A percentile compares a stretch with the other conserved stretches of the same genome.
phyloP scores from a whole-genome alignment of 306 rosid species.

The Mimosa bimucronata region DNA sequence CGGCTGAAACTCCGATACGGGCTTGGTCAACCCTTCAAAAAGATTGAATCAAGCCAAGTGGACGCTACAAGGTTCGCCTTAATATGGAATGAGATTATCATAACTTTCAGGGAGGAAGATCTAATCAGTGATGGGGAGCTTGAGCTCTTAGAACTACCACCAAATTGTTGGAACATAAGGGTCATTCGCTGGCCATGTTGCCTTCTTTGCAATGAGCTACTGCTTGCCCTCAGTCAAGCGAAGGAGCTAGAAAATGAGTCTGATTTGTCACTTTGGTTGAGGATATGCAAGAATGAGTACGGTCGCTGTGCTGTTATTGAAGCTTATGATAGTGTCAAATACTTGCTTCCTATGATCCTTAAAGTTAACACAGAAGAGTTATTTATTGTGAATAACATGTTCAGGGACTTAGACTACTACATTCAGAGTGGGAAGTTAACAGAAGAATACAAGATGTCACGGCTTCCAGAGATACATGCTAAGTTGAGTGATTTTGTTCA shows the following conservation, averaged over 20 bases:
- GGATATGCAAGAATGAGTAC: slow-evolving; percentile 88
- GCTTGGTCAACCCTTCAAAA: slow-evolving; percentile 67
- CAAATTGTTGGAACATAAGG: slow-evolving; percentile 80
- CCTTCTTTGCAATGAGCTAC: slow-evolving; percentile 81
- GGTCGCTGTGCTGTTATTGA: slow-evolving; percentile 87
- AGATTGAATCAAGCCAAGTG: slow-evolving; percentile 84
- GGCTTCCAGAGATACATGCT: slow-evolving; percentile 64
- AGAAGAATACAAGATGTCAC: slow-evolving; percentile 46
- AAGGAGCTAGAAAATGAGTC: slow-evolving; percentile 57
- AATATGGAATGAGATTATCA: slow-evolving; percentile 93
- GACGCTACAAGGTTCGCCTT: slow-evolving; percentile 86
- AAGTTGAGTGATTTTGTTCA: slow-evolving; percentile 69
- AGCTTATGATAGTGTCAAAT: slow-evolving; percentile 82
- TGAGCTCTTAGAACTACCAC: slow-evolving; percentile 83
- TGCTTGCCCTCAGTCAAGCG: slow-evolving; percentile 89
- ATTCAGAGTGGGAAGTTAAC: slow-evolving; percentile 54
- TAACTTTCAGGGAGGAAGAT: slow-evolving; percentile 94
- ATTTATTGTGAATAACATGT: slow-evolving; percentile 55
- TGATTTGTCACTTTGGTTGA: slow-evolving; percentile 66
- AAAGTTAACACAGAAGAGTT: slow-evolving; percentile 58
- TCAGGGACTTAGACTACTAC: slow-evolving; percentile 51
- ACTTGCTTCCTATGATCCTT: slow-evolving; percentile 53
- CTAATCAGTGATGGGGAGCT: slow-evolving; percentile 75
- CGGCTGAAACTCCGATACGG: slow-evolving; percentile 83
- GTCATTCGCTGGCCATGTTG: slow-evolving; percentile 93